phyloP scores from a whole-genome alignment of 441 rosid species.

The Pelargonium cotyledonis region DNA sequence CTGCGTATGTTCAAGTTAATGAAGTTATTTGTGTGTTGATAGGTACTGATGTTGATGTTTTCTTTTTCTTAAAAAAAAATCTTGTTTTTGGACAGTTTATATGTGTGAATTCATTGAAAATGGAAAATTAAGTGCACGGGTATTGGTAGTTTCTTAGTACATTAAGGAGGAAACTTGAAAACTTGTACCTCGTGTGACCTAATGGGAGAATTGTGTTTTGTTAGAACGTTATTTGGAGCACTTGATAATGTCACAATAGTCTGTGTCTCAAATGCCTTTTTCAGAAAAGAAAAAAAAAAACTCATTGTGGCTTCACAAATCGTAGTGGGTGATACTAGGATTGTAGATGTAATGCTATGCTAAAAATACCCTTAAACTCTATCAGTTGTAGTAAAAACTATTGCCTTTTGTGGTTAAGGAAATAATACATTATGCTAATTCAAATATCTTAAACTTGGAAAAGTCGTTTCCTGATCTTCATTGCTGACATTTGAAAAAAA shows the following conservation, averaged over 20 bases:
- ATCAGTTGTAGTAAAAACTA: background rate
- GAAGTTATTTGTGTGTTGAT: conserved; percentile 5
- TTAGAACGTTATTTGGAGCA: background rate
- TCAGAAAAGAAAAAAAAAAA: background rate
- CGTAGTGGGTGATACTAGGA: background rate
- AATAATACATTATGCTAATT: background rate
- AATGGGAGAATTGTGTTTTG: background rate
- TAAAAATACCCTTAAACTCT: background rate
- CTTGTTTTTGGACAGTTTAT: background rate
- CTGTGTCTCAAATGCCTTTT: background rate
- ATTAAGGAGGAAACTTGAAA: background rate
- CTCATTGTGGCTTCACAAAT: background rate
- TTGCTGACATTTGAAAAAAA: background rate
- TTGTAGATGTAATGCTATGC: background rate
- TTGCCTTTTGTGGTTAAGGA: background rate
- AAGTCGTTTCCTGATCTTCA: background rate
- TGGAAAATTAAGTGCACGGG: background rate
- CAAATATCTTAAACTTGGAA: background rate
- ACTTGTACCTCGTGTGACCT: background rate
- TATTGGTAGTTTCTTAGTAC: background rate
- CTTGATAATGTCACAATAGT: background rate
- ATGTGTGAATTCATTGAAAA: background rate
- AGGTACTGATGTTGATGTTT: conserved; percentile 5
- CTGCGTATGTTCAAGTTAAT: conserved; percentile 8
- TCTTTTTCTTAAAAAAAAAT: background rate